Percentiles rank a stretch among this genome's conserved stretches.
These are phyloP conservation scores for Fusarium keratoplasticum DNA, from an alignment of 2,329 filamentous ascomycete genomes.

Conservation along the genomic window DNA sequence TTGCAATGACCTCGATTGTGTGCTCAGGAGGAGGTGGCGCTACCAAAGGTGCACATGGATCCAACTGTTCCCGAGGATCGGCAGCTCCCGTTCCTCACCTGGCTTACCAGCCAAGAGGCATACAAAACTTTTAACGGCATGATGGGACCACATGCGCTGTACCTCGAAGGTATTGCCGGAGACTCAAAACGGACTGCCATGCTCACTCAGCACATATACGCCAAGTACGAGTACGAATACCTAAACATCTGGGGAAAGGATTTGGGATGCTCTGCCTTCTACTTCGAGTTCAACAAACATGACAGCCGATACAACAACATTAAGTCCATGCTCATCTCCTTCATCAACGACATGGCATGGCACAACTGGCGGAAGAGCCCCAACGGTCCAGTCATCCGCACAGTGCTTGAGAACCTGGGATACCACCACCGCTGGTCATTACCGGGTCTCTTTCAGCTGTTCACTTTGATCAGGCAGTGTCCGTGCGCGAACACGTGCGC, in stretches of 20 bases:
- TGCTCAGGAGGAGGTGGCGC: not conserved
- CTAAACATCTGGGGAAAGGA: not conserved
- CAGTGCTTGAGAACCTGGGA: not conserved
- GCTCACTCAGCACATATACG: not conserved
- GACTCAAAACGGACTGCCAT: not conserved
- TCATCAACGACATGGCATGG: not conserved
- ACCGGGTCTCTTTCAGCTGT: not conserved
- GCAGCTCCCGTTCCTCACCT: not conserved
- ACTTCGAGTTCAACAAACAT: conserved; percentile 8
- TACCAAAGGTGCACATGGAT: not conserved
- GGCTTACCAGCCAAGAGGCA: not conserved
- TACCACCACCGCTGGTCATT: not conserved
- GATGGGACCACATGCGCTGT: not conserved
- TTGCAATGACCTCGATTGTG: not conserved
- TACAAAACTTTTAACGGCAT: not conserved
- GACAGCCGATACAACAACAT: not conserved
- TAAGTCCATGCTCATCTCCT: not conserved
- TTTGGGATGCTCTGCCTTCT: not conserved
- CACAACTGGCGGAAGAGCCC: not conserved
- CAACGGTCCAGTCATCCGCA: not conserved
- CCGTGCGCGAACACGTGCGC: no score
- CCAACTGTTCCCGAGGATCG: not conserved
- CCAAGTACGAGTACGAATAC: not conserved
- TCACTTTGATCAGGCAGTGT: not conserved
- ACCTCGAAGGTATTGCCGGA: not conserved